Conservation (phyloP, 352 stramenopile species). For the Pythium phragmiticola region DNA sequence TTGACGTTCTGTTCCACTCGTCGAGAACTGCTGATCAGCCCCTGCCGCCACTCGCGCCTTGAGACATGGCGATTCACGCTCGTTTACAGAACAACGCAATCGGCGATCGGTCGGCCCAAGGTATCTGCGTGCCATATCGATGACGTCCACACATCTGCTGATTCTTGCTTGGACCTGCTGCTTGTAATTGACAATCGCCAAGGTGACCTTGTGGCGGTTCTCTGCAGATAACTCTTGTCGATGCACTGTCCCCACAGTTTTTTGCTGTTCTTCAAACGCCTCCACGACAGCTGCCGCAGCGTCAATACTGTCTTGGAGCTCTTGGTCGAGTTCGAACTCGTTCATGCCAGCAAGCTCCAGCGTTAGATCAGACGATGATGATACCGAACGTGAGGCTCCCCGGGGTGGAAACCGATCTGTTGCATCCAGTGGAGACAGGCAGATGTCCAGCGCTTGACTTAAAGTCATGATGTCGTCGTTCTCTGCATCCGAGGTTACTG, state of each 20-base stretch:
- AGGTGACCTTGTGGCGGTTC: not conserved
- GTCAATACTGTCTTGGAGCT: slow-evolving; percentile 24
- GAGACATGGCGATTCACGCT: not conserved
- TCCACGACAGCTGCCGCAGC: slow-evolving; percentile 18
- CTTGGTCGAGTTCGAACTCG: slow-evolving; percentile 23
- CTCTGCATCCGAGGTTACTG: slow-evolving; percentile 9
- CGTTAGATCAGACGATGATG: slow-evolving; percentile 1
- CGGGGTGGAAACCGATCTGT: not conserved
- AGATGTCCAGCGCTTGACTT: slow-evolving; percentile 19
- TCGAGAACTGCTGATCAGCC: not conserved
- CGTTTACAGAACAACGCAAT: slow-evolving; percentile 6
- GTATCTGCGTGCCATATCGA: slow-evolving; percentile 27
- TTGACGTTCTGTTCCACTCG: slow-evolving; percentile 22
- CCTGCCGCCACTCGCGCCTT: not conserved
- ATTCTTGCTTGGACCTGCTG: slow-evolving; percentile 20
- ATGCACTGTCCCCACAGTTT: not conserved
- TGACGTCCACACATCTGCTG: slow-evolving; percentile 17
- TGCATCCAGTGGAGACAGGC: slow-evolving; percentile 18
- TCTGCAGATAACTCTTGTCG: slow-evolving; percentile 1
- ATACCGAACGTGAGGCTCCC: not conserved
- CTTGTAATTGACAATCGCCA: slow-evolving; percentile 20
- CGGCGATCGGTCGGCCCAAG: slow-evolving; percentile 25
- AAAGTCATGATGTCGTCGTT: slow-evolving; percentile 19
- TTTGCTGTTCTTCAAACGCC: slow-evolving; percentile 19
- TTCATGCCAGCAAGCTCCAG: slow-evolving; percentile 20